Percentiles rank a stretch among this genome's conserved stretches.
These are phyloP conservation scores for Cladobotryum mycophilum DNA, from an alignment of 2,329 filamentous ascomycete genomes.

Conservation along the genomic window DNA sequence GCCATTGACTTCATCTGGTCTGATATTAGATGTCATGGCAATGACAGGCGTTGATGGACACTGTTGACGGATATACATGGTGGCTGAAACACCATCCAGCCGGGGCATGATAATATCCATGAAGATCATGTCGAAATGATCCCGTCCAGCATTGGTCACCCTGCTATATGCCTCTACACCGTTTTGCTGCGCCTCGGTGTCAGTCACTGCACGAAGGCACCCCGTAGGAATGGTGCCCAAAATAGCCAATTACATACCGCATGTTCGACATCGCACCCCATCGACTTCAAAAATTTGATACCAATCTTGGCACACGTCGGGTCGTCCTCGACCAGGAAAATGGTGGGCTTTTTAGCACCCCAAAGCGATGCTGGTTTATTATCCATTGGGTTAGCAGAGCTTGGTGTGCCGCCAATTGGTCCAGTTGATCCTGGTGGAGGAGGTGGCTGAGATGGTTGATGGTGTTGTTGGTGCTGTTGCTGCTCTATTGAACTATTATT, in stretches of 20 bases:
- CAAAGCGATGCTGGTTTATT: constrained; percentile 44
- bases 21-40: constrained; percentile 98
- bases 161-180: constrained; percentile 89
- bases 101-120: constrained; percentile 98
- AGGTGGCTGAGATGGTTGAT: constrained; percentile 18
- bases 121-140: constrained; percentile 61
- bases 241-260: constrained; percentile 44
- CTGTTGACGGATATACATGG: constrained; percentile 85
- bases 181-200: constrained; percentile 43
- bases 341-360: constrained; percentile 62
- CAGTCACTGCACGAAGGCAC: constrained; percentile 13
- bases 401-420: constrained; percentile 14
- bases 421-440: constrained; percentile 11
- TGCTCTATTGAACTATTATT: constrained; percentile 34
- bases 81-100: constrained; percentile 89
- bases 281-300: constrained; percentile 58
- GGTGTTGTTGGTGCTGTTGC: constrained; percentile 19
- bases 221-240: background rate
- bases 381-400: constrained; percentile 23
- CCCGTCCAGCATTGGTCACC: constrained; percentile 47
- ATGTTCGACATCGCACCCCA: constrained; percentile 61
- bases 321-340: constrained; percentile 84
- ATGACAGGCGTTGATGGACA: constrained; percentile 80
- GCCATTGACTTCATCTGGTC: constrained; percentile 91
- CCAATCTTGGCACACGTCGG: constrained; percentile 62